Evolutionary conservation across 2,329 filamentous ascomycete species (phyloP).

Genomic region (Ophiosphaerella herpotricha): DNA sequence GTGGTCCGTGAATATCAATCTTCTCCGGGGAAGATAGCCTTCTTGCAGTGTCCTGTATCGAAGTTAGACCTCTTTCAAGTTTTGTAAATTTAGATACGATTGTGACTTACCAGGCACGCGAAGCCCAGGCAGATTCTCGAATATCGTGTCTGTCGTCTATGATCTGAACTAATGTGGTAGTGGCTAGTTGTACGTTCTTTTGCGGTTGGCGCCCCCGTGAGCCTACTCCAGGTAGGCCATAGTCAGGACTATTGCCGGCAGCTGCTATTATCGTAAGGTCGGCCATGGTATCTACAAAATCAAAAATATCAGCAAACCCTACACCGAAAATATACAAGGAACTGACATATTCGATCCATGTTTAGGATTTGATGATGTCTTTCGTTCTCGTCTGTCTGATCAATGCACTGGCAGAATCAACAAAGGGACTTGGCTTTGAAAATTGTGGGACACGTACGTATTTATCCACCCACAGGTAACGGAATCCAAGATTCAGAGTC

Average conservation of each 20-base stretch:
- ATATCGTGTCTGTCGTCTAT: neutral
- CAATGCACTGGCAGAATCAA: constrained; percentile 10
- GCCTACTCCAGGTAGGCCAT: constrained; percentile 13
- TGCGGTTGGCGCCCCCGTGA: neutral
- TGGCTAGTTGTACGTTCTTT: neutral
- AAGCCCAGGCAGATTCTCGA: neutral
- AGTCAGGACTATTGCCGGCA: constrained; percentile 1
- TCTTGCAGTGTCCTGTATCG: neutral
- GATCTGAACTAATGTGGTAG: constrained; percentile 1
- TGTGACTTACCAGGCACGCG: neutral
- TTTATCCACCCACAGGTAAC: constrained; percentile 9
- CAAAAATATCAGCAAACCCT: too few relatives aligned
- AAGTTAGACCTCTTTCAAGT: too few relatives aligned
- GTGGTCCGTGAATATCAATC: constrained; percentile 4
- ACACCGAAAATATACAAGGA: too few relatives aligned
- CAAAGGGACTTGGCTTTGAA: neutral
- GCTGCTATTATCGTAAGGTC: constrained; percentile 16
- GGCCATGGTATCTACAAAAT: constrained; percentile 7
- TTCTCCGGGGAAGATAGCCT: neutral
- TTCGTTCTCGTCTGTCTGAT: constrained; percentile 8
- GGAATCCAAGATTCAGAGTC: neutral
- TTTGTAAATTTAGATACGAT: too few relatives aligned
- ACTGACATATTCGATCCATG: constrained; percentile 7
- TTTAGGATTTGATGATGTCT: constrained; percentile 7
- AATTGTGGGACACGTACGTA: constrained; percentile 1